A percentile compares a stretch with the other conserved stretches of the same genome.
Conservation (phyloP, 78 protist species). For the Dictyostelium brefeldianum region DNA sequence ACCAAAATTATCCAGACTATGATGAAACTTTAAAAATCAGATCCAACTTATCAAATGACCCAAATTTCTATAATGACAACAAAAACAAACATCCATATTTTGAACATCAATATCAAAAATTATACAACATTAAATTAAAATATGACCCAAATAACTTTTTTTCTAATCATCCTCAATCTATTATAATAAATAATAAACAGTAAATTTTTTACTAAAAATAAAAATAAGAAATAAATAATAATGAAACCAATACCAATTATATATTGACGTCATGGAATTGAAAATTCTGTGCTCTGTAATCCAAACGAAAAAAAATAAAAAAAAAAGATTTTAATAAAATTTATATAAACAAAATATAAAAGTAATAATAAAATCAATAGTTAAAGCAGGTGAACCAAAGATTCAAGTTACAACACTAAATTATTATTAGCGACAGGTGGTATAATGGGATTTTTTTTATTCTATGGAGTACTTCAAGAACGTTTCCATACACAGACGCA, state of each 20-base stretch:
- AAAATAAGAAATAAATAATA: too few species aligned
- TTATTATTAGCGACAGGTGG: constrained; percentile 28
- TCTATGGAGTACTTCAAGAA: constrained; percentile 85
- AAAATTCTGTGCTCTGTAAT: too few species aligned
- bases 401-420: constrained; percentile 26
- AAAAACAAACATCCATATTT: constrained; percentile 19
- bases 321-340: too few species aligned
- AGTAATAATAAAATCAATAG: too few species aligned
- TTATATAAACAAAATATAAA: too few species aligned
- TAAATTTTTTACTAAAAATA: too few species aligned
- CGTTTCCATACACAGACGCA: constrained; percentile 24
- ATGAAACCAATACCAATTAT: too few species aligned
- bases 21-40: neutral
- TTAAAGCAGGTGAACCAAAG: neutral
- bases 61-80: constrained; percentile 16
- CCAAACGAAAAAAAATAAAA: too few species aligned
- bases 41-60: too few species aligned
- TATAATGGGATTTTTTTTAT: constrained; percentile 76
- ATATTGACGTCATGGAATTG: too few species aligned
- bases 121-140: constrained; percentile 22
- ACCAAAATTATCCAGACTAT: constrained; percentile 30
- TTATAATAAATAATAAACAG: neutral
- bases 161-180: constrained; percentile 9
- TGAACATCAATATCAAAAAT: neutral
- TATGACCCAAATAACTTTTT: constrained; percentile 49